phyloP scores from a whole-genome alignment of 495 filamentous ascomycete species.

The Chaetomium cochliodes region DNA sequence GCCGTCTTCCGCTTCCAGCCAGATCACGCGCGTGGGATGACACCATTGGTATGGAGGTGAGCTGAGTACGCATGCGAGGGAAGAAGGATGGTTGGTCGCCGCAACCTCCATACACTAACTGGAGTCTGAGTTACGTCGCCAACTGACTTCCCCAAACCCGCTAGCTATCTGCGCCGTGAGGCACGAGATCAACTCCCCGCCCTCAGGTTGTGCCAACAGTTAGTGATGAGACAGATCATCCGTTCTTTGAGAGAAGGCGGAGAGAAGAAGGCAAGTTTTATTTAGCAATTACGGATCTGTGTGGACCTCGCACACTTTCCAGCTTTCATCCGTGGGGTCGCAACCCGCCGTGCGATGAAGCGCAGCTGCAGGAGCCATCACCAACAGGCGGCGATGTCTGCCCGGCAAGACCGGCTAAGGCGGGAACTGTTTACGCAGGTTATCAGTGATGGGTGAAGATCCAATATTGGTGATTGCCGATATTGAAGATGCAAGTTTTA shows the following conservation, averaged over 20 bases:
- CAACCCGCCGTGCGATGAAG: background rate
- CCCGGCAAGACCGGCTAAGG: background rate
- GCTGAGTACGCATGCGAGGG: too few species aligned
- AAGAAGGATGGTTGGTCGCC: background rate
- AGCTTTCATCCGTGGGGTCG: background rate
- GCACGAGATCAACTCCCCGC: background rate
- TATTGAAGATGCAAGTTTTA: background rate
- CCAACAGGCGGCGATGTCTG: background rate
- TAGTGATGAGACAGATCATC: background rate
- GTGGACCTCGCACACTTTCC: background rate
- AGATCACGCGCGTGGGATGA: background rate
- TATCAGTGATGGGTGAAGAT: background rate
- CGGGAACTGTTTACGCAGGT: background rate
- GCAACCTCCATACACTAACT: background rate
- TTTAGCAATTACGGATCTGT: conserved; percentile 7
- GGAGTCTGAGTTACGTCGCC: background rate
- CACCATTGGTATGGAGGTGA: too few species aligned
- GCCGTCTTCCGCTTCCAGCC: background rate
- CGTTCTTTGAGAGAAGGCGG: background rate
- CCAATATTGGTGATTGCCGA: background rate
- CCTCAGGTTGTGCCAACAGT: background rate
- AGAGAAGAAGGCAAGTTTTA: background rate
- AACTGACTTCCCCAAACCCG: background rate
- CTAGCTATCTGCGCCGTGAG: background rate
- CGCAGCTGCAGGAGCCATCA: conserved; percentile 12